phyloP scores from a whole-genome alignment of 73 alveolate species.

The Paramecium caudatum region DNA sequence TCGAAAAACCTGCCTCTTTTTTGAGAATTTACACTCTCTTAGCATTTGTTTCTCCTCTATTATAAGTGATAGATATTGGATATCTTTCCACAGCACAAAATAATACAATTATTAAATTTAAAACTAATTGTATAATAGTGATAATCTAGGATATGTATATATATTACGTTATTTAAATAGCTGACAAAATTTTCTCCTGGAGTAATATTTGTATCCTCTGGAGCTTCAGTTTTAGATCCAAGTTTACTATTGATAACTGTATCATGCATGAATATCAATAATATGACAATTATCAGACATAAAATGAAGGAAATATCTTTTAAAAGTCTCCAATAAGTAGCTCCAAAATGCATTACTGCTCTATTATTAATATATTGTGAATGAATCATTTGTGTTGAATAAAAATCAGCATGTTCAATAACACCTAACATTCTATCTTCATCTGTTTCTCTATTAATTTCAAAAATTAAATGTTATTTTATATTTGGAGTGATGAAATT shows the following conservation, averaged over 20 bases:
- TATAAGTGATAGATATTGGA: constrained; percentile 72
- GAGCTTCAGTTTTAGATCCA: constrained; percentile 43
- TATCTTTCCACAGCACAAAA: constrained; percentile 78
- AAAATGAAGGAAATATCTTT: constrained; percentile 65
- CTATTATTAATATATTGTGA: constrained; percentile 34
- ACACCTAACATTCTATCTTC: constrained; percentile 73
- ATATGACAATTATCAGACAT: constrained; percentile 61
- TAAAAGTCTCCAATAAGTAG: constrained; percentile 68
- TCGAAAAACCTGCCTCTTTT: constrained; percentile 74
- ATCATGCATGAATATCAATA: constrained; percentile 61
- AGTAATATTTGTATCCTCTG: constrained; percentile 57
- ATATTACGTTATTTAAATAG: constrained; percentile 57
- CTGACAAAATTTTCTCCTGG: constrained; percentile 16
- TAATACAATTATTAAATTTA: constrained; percentile 42
- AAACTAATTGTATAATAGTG: constrained; percentile 43
- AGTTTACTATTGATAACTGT: constrained; percentile 39
- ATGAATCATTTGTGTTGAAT: constrained; percentile 52
- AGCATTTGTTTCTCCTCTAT: constrained; percentile 58
- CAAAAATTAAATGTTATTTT: constrained; percentile 64
- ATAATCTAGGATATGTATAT: constrained; percentile 8
- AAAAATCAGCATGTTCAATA: constrained; percentile 24
- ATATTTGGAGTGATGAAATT: constrained; percentile 73
- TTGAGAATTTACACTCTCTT: constrained; percentile 37
- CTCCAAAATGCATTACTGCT: constrained; percentile 45
- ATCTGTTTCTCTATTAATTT: constrained; percentile 75